Evolutionary conservation across 148 eudicot genomes (phyloP).

Genomic region (Fagopyrum tataricum): DNA sequence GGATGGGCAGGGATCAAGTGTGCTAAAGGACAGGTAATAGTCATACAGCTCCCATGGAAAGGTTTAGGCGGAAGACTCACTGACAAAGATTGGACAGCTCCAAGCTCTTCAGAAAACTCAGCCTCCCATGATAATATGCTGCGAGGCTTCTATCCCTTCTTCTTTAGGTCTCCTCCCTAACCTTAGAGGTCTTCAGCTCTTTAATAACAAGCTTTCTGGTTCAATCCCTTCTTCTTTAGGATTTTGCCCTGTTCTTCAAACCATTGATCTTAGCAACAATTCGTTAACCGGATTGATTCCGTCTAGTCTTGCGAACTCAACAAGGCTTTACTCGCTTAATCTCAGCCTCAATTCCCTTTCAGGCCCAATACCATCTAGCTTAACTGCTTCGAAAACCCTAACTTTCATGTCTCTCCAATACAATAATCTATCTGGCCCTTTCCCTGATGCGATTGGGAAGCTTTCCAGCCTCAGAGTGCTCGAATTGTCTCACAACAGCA

Average conservation of each 20-base stretch:
- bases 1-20: no score
- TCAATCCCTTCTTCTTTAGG: conserved; percentile 65
- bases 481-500: conserved; percentile 46
- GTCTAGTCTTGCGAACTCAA: conserved; percentile 38
- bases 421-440: conserved; percentile 50
- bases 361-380: conserved; percentile 47
- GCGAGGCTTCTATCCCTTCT: conserved; percentile 51
- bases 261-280: conserved; percentile 61
- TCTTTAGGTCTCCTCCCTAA: conserved; percentile 55
- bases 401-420: conserved; percentile 42
- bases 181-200: conserved; percentile 72
- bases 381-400: conserved; percentile 35
- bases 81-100: conserved; percentile 48
- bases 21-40: no score
- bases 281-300: conserved; percentile 51
- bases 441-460: conserved; percentile 36
- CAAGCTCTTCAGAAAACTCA: conserved; percentile 70
- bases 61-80: conserved; percentile 52
- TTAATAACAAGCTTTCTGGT: conserved; percentile 57
- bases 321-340: conserved; percentile 57
- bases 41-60: no score
- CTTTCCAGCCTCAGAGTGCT: conserved; percentile 39
- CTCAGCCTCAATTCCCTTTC: conserved; percentile 53
- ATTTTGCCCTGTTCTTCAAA: conserved; percentile 46
- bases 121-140: conserved; percentile 68